These are phyloP conservation scores for Phytophthora foliorum DNA, from an alignment of 352 stramenopile genomes.

Conservation along the genomic window DNA sequence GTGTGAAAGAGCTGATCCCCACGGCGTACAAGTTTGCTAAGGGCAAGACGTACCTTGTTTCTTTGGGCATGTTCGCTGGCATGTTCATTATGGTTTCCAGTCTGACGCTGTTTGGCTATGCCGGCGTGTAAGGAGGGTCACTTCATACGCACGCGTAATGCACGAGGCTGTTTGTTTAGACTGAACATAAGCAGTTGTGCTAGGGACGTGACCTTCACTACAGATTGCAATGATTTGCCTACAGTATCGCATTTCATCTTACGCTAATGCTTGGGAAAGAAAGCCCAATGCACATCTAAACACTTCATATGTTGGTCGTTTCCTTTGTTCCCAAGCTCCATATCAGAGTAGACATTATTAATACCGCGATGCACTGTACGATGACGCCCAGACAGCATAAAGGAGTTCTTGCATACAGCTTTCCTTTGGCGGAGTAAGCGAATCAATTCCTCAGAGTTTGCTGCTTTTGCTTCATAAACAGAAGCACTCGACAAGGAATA, in stretches of 20 bases:
- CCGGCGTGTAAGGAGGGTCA: conserved; percentile 46
- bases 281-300: background rate
- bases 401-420: background rate
- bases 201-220: no score
- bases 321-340: no score
- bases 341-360: background rate
- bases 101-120: conserved; percentile 88
- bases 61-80: conserved; percentile 77
- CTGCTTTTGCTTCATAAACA: conserved; percentile 9
- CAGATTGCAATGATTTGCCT: no score
- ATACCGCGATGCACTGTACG: no score
- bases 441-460: background rate
- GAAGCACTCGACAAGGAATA: conserved; percentile 3
- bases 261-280: background rate
- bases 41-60: conserved; percentile 78
- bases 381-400: no score
- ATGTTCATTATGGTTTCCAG: conserved; percentile 93
- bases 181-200: background rate
- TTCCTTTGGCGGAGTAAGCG: background rate
- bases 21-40: conserved; percentile 91
- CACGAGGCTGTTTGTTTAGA: background rate
- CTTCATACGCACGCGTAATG: background rate
- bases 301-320: no score
- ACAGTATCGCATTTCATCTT: no score
- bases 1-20: conserved; percentile 90